phyloP scores from a whole-genome alignment of 106 monocot genomes.

The Platanthera guangdongensis region DNA sequence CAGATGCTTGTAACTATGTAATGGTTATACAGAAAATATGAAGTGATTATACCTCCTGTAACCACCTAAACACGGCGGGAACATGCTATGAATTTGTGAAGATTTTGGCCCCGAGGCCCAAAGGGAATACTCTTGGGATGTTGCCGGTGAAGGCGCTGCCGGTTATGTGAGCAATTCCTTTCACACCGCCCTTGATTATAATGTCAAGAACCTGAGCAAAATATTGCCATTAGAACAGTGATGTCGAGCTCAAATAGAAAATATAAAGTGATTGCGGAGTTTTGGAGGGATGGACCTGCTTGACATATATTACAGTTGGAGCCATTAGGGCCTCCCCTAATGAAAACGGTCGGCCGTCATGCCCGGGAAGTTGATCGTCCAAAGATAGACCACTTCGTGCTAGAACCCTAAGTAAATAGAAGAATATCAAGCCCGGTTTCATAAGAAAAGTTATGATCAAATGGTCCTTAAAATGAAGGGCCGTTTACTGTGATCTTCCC shows the following conservation, averaged over 20 bases:
- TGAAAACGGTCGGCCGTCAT: slow-evolving; percentile 30
- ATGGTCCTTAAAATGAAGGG: not conserved
- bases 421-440: not conserved
- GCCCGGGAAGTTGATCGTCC: slow-evolving; percentile 59
- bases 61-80: slow-evolving; percentile 76
- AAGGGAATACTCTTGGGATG: slow-evolving; percentile 84
- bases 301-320: slow-evolving; percentile 94
- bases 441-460: slow-evolving; percentile 1
- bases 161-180: slow-evolving; percentile 95
- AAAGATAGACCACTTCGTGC: slow-evolving; percentile 58
- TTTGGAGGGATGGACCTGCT: slow-evolving; percentile 40
- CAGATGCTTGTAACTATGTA: too few species aligned
- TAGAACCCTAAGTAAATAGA: slow-evolving; percentile 44
- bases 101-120: slow-evolving; percentile 75
- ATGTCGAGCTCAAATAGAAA: not conserved
- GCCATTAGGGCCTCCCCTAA: slow-evolving; percentile 89
- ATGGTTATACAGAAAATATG: too few species aligned
- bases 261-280: not conserved
- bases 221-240: not conserved
- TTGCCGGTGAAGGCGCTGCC: slow-evolving; percentile 96
- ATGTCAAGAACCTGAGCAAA: slow-evolving; percentile 75
- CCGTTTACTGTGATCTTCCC: not conserved
- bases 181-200: slow-evolving; percentile 84
- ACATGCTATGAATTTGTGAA: slow-evolving; percentile 70
- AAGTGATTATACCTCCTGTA: slow-evolving; percentile 64